Percentiles rank a stretch among this genome's conserved stretches.
phyloP scores from a whole-genome alignment of 2,329 filamentous ascomycete species.

The Dryadomyces sulphureus region DNA sequence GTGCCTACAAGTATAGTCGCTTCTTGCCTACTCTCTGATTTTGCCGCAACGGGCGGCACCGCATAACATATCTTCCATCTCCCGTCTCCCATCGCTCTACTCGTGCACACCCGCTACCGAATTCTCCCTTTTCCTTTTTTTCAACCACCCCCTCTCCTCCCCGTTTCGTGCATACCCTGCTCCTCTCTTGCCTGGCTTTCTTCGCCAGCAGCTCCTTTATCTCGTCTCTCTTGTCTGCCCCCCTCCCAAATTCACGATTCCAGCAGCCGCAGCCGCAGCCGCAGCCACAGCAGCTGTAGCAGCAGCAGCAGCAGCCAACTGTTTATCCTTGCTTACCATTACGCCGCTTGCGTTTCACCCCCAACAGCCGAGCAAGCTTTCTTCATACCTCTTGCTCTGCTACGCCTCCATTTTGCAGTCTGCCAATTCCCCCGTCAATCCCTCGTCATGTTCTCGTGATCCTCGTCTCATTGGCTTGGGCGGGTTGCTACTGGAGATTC shows the following conservation, averaged over 20 bases:
- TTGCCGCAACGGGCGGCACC: constrained; percentile 20
- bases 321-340: neutral
- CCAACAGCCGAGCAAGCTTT: too few relatives aligned
- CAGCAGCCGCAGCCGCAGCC: neutral
- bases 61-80: constrained; percentile 13
- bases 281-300: neutral
- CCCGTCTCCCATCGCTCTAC: constrained; percentile 1
- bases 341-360: neutral
- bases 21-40: constrained; percentile 13
- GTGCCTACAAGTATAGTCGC: neutral
- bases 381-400: too few relatives aligned
- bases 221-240: neutral
- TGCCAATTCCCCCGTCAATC: constrained; percentile 7
- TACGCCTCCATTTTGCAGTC: constrained; percentile 2
- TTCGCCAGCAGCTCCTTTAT: neutral
- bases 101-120: constrained; percentile 8
- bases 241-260: neutral
- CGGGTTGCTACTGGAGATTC: constrained; percentile 10
- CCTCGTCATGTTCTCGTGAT: constrained; percentile 19
- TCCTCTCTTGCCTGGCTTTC: neutral
- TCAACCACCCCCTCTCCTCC: neutral
- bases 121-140: neutral
- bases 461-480: constrained; percentile 16
- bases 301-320: neutral
- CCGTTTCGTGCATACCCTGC: constrained; percentile 1